Evolutionary conservation across 257 asterid genomes (phyloP), one percentile per base, ranked within the genome.

Genomic region (Ajuga chamaepitys): DNA sequence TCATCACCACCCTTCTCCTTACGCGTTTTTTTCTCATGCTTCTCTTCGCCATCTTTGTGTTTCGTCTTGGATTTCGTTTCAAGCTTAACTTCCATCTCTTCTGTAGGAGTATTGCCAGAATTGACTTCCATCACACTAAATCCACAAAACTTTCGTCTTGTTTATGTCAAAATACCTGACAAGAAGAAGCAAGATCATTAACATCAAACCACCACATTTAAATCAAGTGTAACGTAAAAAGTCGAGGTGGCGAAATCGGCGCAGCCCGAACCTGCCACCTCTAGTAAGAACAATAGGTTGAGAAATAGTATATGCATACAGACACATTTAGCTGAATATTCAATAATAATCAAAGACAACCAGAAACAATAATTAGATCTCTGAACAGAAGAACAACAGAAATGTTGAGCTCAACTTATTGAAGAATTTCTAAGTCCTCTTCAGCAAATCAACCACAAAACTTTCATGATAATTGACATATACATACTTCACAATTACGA

Each of bases 31-130:
- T 65, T 62, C 55, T 56, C 70, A 28, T 44, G 71, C 30, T 71
- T 60, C 21, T 11, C 60, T 51, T 74, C 75, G 20, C 40, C 62
- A n/a, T 51, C 75, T 56, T 73, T 34, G 50, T 66, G 68, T 35
- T 66, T 66, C 6, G 67, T 20, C 58, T 74, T 58, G 64, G 80
- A 77, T 67, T 82, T 83, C 40, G 76, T 51, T 66, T 82, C 77
- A 71, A 74, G 10, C 48, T 78, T 83, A 66, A 67, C 78, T 68
- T 80, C 70, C 5, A 32, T 56, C 81, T 75, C 78, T 9, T 71
- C 91, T 65, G 50, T 62, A 63, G 40, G 46, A 37, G 64, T 26
- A 16, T 58, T 64, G 9, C 25, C 71, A 13, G 76, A 42, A 58
- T 75, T 70, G 37, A 70, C 83, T 57, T 73, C 87, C 84, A 85